phyloP scores from a whole-genome alignment of 805 yeast species.

The Lipomyces orientalis region DNA sequence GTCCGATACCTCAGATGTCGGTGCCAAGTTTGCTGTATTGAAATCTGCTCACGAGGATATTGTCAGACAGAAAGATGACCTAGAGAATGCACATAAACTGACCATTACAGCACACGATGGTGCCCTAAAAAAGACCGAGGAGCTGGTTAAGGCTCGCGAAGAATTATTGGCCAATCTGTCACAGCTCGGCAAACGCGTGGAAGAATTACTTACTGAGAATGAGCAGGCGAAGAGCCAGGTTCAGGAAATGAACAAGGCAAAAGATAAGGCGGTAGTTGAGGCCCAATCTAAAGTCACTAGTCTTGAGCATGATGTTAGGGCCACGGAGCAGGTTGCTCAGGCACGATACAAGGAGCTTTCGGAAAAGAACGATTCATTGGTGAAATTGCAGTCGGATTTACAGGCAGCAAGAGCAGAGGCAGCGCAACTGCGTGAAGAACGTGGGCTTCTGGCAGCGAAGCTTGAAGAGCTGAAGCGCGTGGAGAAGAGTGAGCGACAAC shows the following conservation, averaged over 20 bases:
- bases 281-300: slow-evolving; percentile 36
- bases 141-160: slow-evolving; percentile 35
- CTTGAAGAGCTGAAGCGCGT: slow-evolving; percentile 28
- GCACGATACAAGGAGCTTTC: slow-evolving; percentile 50
- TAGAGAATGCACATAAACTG: slow-evolving; percentile 29
- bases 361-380: slow-evolving; percentile 36
- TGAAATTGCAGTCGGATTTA: slow-evolving; percentile 38
- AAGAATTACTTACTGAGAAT: slow-evolving; percentile 43
- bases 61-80: slow-evolving; percentile 27
- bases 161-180: background rate
- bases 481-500: slow-evolving; percentile 31
- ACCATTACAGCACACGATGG: slow-evolving; percentile 29
- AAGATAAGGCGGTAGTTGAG: slow-evolving; percentile 39
- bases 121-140: slow-evolving; percentile 26
- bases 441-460: slow-evolving; percentile 32
- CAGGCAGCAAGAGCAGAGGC: slow-evolving; percentile 30
- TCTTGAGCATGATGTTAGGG: slow-evolving; percentile 37
- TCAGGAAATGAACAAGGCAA: slow-evolving; percentile 19
- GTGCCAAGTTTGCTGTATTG: slow-evolving; percentile 26
- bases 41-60: slow-evolving; percentile 32
- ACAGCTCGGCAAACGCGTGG: slow-evolving; percentile 6
- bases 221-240: slow-evolving; percentile 41
- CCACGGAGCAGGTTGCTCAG: slow-evolving; percentile 47
- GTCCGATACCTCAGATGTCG: slow-evolving; percentile 9
- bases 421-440: slow-evolving; percentile 31